Base-by-base conservation (phyloP, 306 rosid species). In the Dalbergia cultrata region DNA sequence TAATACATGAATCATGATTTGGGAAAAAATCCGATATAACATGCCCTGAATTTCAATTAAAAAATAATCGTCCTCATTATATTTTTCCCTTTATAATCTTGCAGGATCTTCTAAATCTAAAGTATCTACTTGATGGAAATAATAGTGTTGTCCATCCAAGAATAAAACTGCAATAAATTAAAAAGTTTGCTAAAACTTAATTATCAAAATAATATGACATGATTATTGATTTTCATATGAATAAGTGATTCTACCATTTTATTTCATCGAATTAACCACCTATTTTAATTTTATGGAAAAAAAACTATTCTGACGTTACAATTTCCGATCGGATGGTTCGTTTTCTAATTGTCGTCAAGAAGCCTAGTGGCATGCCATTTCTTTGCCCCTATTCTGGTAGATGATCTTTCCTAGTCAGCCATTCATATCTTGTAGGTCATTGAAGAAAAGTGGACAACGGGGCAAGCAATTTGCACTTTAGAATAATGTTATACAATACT, bases 401-500 rank as follows among this genome's bases (percentile, higher is more conserved):
- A 54, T 49, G 37, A 22, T 57, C 72, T 80, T 52, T 43, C 62
- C 80, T 52, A 60, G 73, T 79, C 81, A 74, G 39, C 77, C 9
- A 68, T 43, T 70, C 33, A 57, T 58, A 47, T 67, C 35, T 54
- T 33, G 8, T 52, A 26, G 10, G 7, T 74, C 17, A 54, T 17
- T 74, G 16, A 71, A 70, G 11, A 39, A 75, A 3, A 75, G 70
- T 9, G 56, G 10, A 35, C 58, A 65, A 87, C 21, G 74, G 63
- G 71, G 78, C 82, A 81, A 85, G 69, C 76, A 79, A 78, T 49
- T 71, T 82, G 80, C 79, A 70, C 34, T 50, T 26, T 19, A 11
- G 11, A 77, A 84, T 1, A 76, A 73, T 44, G 9, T 74, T 49
- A 18, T 3, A 7, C 17, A 22, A 45, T 54, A n/a, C 3, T 65